Conservation (phyloP, 192 early-diverging fungal genomes). For the Pilobolus umbonatus region DNA sequence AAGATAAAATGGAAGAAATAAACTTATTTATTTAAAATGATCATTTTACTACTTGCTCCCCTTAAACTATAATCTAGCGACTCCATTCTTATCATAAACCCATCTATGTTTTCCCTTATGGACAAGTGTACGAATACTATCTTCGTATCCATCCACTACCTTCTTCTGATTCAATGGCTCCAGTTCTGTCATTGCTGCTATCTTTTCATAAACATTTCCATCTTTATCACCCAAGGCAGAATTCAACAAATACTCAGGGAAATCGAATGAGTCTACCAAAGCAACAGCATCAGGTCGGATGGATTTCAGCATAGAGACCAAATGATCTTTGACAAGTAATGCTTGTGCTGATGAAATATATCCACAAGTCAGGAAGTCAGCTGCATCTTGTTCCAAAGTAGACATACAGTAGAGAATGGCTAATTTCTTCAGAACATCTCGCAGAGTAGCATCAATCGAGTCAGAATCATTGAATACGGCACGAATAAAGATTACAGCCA, state of each 20-base stretch:
- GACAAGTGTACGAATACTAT: conserved; percentile 24
- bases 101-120: conserved; percentile 25
- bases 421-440: conserved; percentile 40
- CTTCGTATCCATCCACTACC: conserved; percentile 53
- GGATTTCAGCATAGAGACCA: conserved; percentile 51
- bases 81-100: conserved; percentile 14
- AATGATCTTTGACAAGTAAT: conserved; percentile 41
- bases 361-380: conserved; percentile 54
- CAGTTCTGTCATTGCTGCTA: conserved; percentile 63
- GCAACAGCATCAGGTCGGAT: conserved; percentile 75
- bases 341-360: conserved; percentile 49
- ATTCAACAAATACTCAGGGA: conserved; percentile 73
- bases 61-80: conserved; percentile 13
- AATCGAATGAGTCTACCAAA: conserved; percentile 73
- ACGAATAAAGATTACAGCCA: conserved; percentile 67
- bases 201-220: conserved; percentile 72
- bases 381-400: conserved; percentile 61
- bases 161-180: conserved; percentile 69
- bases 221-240: conserved; percentile 69
- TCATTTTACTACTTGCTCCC: no score
- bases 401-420: conserved; percentile 51
- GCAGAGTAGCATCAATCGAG: conserved; percentile 31
- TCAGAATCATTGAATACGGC: conserved; percentile 42
- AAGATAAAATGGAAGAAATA: no score
- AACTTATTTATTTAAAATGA: no score